These are phyloP conservation scores for Pestalotiopsis fici DNA, from an alignment of 2,329 filamentous ascomycete genomes.

Conservation along the genomic window DNA sequence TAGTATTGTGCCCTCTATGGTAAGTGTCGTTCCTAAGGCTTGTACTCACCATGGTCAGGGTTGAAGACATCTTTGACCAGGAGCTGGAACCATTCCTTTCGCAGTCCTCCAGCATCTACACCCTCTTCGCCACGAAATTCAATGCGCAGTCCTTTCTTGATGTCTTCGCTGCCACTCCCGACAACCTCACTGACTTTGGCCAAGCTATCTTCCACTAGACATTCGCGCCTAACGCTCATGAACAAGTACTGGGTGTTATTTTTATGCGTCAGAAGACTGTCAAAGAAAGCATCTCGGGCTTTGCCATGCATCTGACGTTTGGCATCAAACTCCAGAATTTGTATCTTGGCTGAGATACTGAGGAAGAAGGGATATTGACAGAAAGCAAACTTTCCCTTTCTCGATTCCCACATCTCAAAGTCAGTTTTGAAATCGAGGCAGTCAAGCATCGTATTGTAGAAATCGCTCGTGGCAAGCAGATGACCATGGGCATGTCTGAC, in stretches of 20 bases:
- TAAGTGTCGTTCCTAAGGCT: too few relatives aligned
- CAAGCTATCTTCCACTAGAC: constrained; percentile 85
- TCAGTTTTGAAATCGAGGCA: constrained; percentile 83
- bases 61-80: constrained; percentile 89
- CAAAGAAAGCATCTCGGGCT: constrained; percentile 87
- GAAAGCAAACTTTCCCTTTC: constrained; percentile 75
- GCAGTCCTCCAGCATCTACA: constrained; percentile 83
- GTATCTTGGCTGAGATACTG: constrained; percentile 90
- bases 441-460: constrained; percentile 86
- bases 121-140: constrained; percentile 88
- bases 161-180: constrained; percentile 76
- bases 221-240: constrained; percentile 78
- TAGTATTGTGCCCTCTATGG: background rate
- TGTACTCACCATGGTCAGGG: constrained; percentile 74
- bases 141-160: constrained; percentile 87
- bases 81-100: constrained; percentile 94
- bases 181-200: constrained; percentile 83
- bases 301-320: constrained; percentile 87
- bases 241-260: constrained; percentile 77
- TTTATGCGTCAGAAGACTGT: constrained; percentile 77
- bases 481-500: constrained; percentile 56
- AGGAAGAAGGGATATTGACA: constrained; percentile 92
- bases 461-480: constrained; percentile 77
- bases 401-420: constrained; percentile 85
- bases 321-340: constrained; percentile 85